These are phyloP conservation scores for Penicillium sp. DNA, from an alignment of 2,329 filamentous ascomycete species.

Conservation along the genomic window DNA sequence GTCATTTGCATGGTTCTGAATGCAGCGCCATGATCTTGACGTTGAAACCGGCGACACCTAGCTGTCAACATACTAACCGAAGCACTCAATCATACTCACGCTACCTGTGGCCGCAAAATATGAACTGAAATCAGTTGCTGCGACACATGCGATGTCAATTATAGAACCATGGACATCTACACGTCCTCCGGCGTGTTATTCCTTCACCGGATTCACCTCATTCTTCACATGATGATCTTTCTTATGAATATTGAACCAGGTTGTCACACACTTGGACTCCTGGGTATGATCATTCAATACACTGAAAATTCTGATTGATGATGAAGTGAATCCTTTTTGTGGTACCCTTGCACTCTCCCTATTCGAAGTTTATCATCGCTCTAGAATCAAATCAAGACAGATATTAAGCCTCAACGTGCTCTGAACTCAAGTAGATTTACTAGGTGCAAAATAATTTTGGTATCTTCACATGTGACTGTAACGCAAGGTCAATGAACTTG, in stretches of 20 bases:
- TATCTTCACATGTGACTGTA: background rate
- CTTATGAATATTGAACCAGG: slow-evolving; percentile 32
- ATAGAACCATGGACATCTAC: background rate
- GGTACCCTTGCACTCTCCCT: background rate
- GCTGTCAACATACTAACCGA: background rate
- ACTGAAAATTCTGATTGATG: slow-evolving; percentile 42
- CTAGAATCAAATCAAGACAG: background rate
- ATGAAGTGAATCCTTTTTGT: slow-evolving; percentile 11
- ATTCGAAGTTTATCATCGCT: background rate
- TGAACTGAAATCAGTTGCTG: background rate
- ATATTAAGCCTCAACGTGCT: background rate
- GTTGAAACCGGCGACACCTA: background rate
- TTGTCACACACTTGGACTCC: slow-evolving; percentile 27
- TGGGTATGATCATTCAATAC: slow-evolving; percentile 39
- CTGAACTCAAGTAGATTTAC: background rate
- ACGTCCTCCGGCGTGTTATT: background rate
- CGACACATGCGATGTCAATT: too few species aligned
- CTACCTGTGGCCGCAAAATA: background rate
- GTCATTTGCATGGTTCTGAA: background rate
- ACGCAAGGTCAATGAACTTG: background rate
- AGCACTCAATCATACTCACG: background rate
- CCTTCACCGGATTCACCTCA: slow-evolving; percentile 6
- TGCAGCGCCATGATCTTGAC: background rate
- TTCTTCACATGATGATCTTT: slow-evolving; percentile 35
- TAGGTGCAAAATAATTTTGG: background rate